These are phyloP conservation scores for Fibroporia radiculosa DNA, from an alignment of 768 basidiomycete species.

Conservation along the genomic window DNA sequence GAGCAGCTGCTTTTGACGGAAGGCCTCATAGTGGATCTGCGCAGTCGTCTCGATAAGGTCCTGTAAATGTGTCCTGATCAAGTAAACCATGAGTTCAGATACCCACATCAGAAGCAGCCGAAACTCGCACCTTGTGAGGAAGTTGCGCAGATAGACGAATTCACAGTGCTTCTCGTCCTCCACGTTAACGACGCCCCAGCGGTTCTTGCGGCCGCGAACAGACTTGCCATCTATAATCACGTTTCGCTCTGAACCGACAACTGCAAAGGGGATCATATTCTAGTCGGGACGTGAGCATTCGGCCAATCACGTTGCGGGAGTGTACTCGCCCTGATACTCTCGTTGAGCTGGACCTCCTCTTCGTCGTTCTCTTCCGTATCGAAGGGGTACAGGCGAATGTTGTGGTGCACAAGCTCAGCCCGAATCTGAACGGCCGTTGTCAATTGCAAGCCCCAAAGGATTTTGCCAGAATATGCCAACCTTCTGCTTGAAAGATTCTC, in stretches of 20 bases:
- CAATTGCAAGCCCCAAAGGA: neutral
- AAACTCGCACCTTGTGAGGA: slow-evolving; percentile 70
- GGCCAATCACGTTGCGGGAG: neutral
- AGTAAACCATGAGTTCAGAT: neutral
- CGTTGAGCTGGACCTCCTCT: slow-evolving; percentile 87
- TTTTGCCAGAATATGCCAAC: neutral
- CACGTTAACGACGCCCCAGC: slow-evolving; percentile 98
- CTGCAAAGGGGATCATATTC: slow-evolving; percentile 94
- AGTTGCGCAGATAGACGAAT: slow-evolving; percentile 95
- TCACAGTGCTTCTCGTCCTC: slow-evolving; percentile 97
- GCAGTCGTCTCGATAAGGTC: slow-evolving; percentile 99
- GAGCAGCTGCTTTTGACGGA: slow-evolving; percentile 96
- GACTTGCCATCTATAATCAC: slow-evolving; percentile 95
- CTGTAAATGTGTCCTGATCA: slow-evolving; percentile 94
- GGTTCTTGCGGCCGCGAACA: slow-evolving; percentile 93
- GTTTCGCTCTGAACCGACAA: slow-evolving; percentile 94
- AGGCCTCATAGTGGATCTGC: slow-evolving; percentile 98
- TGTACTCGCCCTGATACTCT: slow-evolving; percentile 74
- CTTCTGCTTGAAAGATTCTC: slow-evolving; percentile 88
- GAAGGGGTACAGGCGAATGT: slow-evolving; percentile 93
- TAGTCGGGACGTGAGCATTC: slow-evolving; percentile 22
- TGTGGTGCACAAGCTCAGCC: slow-evolving; percentile 84
- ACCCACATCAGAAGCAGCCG: neutral
- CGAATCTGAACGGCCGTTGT: slow-evolving; percentile 54
- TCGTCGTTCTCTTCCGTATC: slow-evolving; percentile 94